Evolutionary conservation across 805 yeast genomes (phyloP).

Genomic region (Starmerella bombi): DNA sequence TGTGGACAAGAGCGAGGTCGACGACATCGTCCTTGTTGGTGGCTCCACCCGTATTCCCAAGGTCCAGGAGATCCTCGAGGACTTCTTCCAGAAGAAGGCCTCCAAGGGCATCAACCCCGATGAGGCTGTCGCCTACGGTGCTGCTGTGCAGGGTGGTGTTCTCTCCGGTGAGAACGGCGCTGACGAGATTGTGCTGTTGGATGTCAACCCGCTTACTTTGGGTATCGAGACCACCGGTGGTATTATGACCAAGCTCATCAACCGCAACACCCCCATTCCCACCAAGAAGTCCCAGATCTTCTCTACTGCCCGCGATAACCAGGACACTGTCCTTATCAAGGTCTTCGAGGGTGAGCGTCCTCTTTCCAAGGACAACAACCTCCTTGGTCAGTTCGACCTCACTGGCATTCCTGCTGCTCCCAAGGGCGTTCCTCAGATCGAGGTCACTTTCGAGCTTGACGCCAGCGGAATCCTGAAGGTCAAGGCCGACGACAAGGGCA

Average conservation of each 20-base stretch:
- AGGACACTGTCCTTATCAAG: constrained; percentile 87
- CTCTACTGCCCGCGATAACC: constrained; percentile 93
- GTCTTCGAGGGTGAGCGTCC: constrained; percentile 96
- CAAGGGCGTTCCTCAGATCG: constrained; percentile 83
- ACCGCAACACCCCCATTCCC: constrained; percentile 92
- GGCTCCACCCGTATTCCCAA: constrained; percentile 99
- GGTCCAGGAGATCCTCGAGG: constrained; percentile 85
- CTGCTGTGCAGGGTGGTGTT: constrained; percentile 98
- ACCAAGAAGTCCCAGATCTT: constrained; percentile 89
- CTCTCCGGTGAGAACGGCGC: constrained; percentile 91
- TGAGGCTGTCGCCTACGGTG: constrained; percentile 99
- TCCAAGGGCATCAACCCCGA: constrained; percentile 97
- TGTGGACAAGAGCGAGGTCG: constrained; percentile 70
- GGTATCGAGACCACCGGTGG: constrained; percentile 98
- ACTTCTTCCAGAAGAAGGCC: constrained; percentile 83
- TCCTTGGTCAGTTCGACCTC: constrained; percentile 74
- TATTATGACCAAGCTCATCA: constrained; percentile 89
- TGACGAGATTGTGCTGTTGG: constrained; percentile 77
- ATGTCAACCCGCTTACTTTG: constrained; percentile 84
- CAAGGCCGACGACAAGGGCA: constrained; percentile 81
- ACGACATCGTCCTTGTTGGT: constrained; percentile 94
- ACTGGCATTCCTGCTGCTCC: constrained; percentile 84
- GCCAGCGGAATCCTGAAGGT: constrained; percentile 82
- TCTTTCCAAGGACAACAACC: constrained; percentile 83
- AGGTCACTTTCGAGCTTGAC: constrained; percentile 77